Evolutionary conservation across 2,329 filamentous ascomycete genomes (phyloP), one percentile per base, ranked within the genome.

Genomic region (Xylariales sp.): DNA sequence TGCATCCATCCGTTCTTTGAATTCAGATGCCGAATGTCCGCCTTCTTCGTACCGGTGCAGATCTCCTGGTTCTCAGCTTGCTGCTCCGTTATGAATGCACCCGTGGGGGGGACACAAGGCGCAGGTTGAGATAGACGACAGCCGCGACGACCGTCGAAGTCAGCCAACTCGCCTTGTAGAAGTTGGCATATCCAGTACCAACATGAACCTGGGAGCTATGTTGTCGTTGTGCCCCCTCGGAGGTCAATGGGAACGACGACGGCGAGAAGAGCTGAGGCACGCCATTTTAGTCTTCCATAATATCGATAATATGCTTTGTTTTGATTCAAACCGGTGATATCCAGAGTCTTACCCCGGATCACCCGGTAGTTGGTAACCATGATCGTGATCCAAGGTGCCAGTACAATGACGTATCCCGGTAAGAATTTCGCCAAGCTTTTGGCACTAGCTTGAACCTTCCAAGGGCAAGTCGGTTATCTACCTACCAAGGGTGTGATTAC

Each of bases 301-400:
- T 43, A 48, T n/a, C 37, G 14, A 18, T 46, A 48, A 15, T 29
- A n/a, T n/a, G 31, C 43, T 12, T 48, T 12, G 16, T 39, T 40
- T 18, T 42, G 28, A 21, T 47, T 45, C 19, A 43, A 32, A 10
- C n/a, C 28, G 4, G 39, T 29, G 4, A 46, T 37, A 22, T 48
- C 36, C 2, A 48, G 31, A 4, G 11, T 31, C 8, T 27, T 18
- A n/a, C 40, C 7, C 29, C 40, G 36, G 15, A 48, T 27, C 16
- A 48, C 20, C 35, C 40, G 44, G 36, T 48, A 48, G 36, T 48
- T 37, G 11, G 40, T 32, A 21, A 48, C 33, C 39, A 40, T 43
- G 12, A 46, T 46, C 14, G 43, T 40, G 10, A 45, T 28, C 10
- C 46, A 20, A 10, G 40, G 46, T 20, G 39, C 46, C n/a, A 48